These are phyloP conservation scores for Mortierella sp. DNA, from an alignment of 371 early-diverging fungal genomes.

Conservation along the genomic window DNA sequence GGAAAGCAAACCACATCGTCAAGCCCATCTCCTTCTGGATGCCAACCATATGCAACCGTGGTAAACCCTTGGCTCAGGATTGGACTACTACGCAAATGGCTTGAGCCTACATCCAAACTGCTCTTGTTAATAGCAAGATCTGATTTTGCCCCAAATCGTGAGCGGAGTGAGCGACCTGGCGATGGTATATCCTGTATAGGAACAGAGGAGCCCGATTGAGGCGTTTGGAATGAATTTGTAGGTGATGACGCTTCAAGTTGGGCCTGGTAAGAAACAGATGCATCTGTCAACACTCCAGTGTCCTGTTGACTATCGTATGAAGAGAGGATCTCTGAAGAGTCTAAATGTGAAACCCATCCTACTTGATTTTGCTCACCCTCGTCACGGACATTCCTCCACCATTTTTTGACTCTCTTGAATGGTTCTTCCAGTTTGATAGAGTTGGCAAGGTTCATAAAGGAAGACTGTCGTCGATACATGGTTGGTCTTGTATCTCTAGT, in stretches of 20 bases:
- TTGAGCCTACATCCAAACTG: not conserved
- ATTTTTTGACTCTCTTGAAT: slow-evolving; percentile 20
- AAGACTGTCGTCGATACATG: slow-evolving; percentile 12
- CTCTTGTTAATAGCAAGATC: not conserved
- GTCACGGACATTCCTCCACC: slow-evolving; percentile 36
- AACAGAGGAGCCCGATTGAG: not conserved
- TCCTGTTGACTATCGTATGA: not conserved
- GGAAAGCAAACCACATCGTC: slow-evolving; percentile 31
- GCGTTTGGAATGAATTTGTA: not conserved
- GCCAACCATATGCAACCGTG: slow-evolving; percentile 33
- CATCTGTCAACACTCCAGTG: not conserved
- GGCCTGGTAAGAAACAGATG: not conserved
- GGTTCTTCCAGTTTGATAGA: slow-evolving; percentile 26
- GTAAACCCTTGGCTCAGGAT: slow-evolving; percentile 40
- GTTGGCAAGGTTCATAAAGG: slow-evolving; percentile 17
- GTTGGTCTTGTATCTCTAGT: slow-evolving; percentile 3
- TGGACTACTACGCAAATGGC: not conserved
- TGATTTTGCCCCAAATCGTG: slow-evolving; percentile 16
- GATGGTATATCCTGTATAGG: not conserved
- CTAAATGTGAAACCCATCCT: slow-evolving; percentile 15
- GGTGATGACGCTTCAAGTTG: slow-evolving; percentile 6
- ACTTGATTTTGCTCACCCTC: slow-evolving; percentile 12
- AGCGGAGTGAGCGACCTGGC: not conserved
- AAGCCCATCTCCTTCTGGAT: slow-evolving; percentile 45
- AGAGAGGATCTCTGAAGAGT: not conserved